Conservation (phyloP, 2,329 filamentous ascomycete species). For the Penicillium sp. region DNA sequence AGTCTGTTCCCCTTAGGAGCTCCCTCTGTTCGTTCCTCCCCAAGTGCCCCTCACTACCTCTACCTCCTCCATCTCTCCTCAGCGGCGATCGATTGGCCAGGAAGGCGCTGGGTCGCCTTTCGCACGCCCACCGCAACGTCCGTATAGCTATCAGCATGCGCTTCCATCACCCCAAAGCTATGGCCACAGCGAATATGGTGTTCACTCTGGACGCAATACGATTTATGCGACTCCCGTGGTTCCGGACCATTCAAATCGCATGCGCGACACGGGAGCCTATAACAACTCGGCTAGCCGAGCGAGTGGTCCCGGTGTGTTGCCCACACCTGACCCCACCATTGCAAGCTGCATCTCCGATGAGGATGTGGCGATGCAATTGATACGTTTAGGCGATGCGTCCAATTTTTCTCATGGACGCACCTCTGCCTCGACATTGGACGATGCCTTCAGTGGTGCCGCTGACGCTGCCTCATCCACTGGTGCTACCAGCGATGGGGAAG, state of each 20-base stretch:
- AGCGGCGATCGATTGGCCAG: constrained; percentile 73
- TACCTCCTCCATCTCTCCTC: constrained; percentile 94
- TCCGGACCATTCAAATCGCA: constrained; percentile 60
- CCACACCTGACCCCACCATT: constrained; percentile 95
- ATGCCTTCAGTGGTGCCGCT: constrained; percentile 86
- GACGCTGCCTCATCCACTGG: constrained; percentile 82
- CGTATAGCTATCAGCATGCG: constrained; percentile 72
- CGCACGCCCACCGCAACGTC: constrained; percentile 71
- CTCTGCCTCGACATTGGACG: constrained; percentile 88
- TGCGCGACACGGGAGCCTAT: constrained; percentile 56
- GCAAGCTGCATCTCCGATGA: constrained; percentile 97
- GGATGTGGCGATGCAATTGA: constrained; percentile 94
- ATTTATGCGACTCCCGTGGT: constrained; percentile 62
- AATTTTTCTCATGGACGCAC: constrained; percentile 91
- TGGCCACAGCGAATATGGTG: constrained; percentile 49
- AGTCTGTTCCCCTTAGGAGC: constrained; percentile 61
- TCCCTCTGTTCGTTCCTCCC: constrained; percentile 89
- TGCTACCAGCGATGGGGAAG: constrained; percentile 74
- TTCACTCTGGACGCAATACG: constrained; percentile 31
- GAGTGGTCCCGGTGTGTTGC: constrained; percentile 62
- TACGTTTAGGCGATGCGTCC: constrained; percentile 90
- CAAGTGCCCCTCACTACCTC: constrained; percentile 93
- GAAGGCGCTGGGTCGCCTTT: constrained; percentile 68
- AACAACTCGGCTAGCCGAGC: constrained; percentile 40
- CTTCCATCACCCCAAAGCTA: constrained; percentile 84